Conservation (phyloP, 75 land plant species). For the Picea glauca region DNA sequence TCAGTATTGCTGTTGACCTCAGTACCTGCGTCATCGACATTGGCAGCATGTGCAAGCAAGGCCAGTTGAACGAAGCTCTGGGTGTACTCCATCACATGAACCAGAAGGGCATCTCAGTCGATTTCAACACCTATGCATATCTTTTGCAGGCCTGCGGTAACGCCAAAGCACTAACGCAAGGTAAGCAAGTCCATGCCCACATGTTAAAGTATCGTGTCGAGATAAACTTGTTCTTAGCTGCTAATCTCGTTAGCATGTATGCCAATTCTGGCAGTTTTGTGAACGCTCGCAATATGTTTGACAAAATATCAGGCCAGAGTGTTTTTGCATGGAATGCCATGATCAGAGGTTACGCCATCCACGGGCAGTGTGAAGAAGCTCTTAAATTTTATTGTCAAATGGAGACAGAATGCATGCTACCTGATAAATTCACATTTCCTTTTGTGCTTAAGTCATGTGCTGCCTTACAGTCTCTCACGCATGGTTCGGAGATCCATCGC, state of each 20-base stretch:
- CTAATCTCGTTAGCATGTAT: constrained; percentile 14
- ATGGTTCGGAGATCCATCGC: neutral
- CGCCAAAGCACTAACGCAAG: neutral
- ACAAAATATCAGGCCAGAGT: neutral
- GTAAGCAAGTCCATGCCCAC: constrained; percentile 8
- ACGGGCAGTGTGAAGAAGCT: neutral
- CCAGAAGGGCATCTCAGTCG: neutral
- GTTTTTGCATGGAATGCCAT: constrained; percentile 11
- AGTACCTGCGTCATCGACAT: neutral
- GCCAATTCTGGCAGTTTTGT: constrained; percentile 10
- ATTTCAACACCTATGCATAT: neutral
- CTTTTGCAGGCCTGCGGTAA: neutral
- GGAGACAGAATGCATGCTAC: neutral
- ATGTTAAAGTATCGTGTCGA: neutral
- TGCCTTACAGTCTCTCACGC: neutral
- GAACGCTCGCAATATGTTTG: constrained; percentile 8
- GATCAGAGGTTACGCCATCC: constrained; percentile 12
- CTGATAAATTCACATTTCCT: constrained; percentile 7
- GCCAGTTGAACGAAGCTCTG: neutral
- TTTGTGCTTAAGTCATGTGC: constrained; percentile 5
- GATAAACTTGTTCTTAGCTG: neutral
- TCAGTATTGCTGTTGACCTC: too few species aligned
- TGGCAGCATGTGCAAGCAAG: neutral
- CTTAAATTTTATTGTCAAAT: neutral
- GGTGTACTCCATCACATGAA: neutral